These are phyloP conservation scores for Aspergillus sclerotiicarbonarius DNA, from an alignment of 495 filamentous ascomycete species.

Conservation along the genomic window DNA sequence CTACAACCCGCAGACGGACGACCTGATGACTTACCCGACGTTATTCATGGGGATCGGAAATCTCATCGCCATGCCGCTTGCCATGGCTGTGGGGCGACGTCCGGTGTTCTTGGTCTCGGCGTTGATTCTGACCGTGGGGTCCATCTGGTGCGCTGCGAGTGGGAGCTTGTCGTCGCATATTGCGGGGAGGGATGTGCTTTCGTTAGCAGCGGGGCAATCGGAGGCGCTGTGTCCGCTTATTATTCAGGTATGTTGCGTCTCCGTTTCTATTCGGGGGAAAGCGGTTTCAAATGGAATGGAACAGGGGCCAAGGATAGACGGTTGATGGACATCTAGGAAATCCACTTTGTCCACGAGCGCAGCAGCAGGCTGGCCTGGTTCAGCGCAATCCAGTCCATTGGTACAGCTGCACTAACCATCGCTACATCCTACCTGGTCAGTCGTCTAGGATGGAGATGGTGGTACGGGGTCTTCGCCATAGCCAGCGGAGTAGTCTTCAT, in stretches of 20 bases:
- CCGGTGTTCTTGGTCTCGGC: constrained; percentile 27
- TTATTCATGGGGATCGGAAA: constrained; percentile 32
- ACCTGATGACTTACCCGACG: constrained; percentile 28
- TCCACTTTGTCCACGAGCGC: constrained; percentile 15
- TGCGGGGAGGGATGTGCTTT: constrained; percentile 27
- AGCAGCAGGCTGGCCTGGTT: constrained; percentile 14
- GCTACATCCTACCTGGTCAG: constrained; percentile 10
- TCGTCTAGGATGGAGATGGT: constrained; percentile 12
- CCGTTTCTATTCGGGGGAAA: no score
- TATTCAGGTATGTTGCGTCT: constrained; percentile 17
- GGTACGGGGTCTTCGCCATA: constrained; percentile 15
- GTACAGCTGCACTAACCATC: constrained; percentile 8
- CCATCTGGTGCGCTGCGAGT: constrained; percentile 25
- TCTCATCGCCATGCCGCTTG: constrained; percentile 26
- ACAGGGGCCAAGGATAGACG: no score
- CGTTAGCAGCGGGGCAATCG: constrained; percentile 26
- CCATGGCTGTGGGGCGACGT: constrained; percentile 20
- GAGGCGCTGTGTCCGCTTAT: constrained; percentile 27
- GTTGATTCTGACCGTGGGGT: constrained; percentile 18
- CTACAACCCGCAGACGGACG: constrained; percentile 19
- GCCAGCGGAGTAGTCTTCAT: constrained; percentile 6
- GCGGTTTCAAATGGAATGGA: not conserved
- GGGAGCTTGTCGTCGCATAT: constrained; percentile 23
- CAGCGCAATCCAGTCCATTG: constrained; percentile 12
- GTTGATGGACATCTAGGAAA: constrained; percentile 5